Percentiles rank a stretch among this genome's conserved stretches.
Evolutionary conservation across 2,329 filamentous ascomycete genomes (phyloP).

Genomic region (Ambrosiella beaveri): DNA sequence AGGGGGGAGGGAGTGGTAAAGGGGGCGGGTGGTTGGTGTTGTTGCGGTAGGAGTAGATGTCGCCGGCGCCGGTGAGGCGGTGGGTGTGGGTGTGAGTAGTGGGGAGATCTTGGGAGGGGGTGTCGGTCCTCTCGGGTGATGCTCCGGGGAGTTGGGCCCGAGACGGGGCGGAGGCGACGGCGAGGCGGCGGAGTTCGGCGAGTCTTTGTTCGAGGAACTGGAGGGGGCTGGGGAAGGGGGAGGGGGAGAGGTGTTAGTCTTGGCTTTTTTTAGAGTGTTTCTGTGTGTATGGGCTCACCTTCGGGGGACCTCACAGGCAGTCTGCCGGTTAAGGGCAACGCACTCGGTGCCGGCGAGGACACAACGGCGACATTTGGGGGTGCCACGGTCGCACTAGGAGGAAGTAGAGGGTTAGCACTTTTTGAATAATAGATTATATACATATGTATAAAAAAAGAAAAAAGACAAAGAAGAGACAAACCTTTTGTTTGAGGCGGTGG

Average conservation of each 20-base stretch:
- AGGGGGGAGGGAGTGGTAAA: no score
- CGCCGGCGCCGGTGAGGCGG: no score
- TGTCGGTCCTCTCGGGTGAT: no score
- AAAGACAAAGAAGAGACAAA: background rate
- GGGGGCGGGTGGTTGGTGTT: no score
- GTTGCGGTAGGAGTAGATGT: no score
- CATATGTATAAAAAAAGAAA: background rate
- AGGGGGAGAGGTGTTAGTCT: background rate
- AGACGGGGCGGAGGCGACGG: background rate
- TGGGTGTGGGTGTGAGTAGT: no score
- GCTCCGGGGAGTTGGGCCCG: background rate
- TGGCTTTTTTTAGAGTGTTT: background rate
- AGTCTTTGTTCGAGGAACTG: constrained; percentile 1
- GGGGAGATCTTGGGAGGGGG: no score
- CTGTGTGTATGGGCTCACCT: constrained; percentile 7
- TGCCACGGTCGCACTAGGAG: constrained; percentile 13
- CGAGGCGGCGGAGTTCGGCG: background rate
- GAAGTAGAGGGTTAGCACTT: background rate
- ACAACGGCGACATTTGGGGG: constrained; percentile 14
- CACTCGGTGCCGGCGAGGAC: constrained; percentile 12
- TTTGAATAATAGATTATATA: no score
- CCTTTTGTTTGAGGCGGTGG: constrained; percentile 13
- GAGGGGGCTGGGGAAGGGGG: background rate
- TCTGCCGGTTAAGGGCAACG: constrained; percentile 13
- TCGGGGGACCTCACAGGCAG: constrained; percentile 12